phyloP scores from a whole-genome alignment of 495 filamentous ascomycete species.

The Talaromyces wortmannii region DNA sequence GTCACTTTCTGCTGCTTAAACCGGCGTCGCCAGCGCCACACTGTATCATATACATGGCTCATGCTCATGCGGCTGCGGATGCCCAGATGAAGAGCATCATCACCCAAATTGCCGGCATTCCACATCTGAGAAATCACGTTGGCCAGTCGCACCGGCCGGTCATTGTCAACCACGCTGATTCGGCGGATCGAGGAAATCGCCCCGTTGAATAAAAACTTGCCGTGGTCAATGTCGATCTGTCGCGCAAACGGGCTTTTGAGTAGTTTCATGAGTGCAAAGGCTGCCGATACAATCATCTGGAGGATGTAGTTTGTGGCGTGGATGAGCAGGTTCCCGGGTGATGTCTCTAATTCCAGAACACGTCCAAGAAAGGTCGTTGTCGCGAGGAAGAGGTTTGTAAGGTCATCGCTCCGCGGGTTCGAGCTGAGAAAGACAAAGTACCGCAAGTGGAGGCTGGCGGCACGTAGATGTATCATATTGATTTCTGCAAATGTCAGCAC shows the following conservation, averaged over 20 bases:
- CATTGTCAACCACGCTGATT: slow-evolving; percentile 78
- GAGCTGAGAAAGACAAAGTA: slow-evolving; percentile 41
- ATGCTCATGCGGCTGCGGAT: slow-evolving; percentile 44
- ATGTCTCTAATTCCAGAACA: slow-evolving; percentile 40
- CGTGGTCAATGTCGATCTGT: slow-evolving; percentile 64
- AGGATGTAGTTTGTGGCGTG: slow-evolving; percentile 84
- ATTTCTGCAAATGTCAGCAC: slow-evolving; percentile 55
- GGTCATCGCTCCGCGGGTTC: slow-evolving; percentile 59
- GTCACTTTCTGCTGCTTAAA: slow-evolving; percentile 35
- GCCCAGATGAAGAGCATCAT: slow-evolving; percentile 35
- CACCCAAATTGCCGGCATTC: slow-evolving; percentile 32
- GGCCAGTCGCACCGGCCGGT: slow-evolving; percentile 58
- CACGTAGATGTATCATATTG: slow-evolving; percentile 42
- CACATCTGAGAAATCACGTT: slow-evolving; percentile 45
- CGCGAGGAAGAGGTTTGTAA: slow-evolving; percentile 65
- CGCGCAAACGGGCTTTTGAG: slow-evolving; percentile 71
- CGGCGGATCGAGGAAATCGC: slow-evolving; percentile 71
- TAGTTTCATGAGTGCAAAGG: slow-evolving; percentile 80
- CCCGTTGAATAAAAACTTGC: slow-evolving; percentile 65
- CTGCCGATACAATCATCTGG: slow-evolving; percentile 87
- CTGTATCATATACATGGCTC: slow-evolving; percentile 44
- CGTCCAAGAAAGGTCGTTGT: slow-evolving; percentile 41
- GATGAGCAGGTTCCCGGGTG: slow-evolving; percentile 48
- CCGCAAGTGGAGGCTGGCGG: slow-evolving; percentile 36
- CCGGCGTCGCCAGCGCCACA: slow-evolving; percentile 42